Evolutionary conservation across 805 yeast genomes (phyloP), one percentile per base, ranked within the genome.

Genomic region (Myxozyma sirexii): DNA sequence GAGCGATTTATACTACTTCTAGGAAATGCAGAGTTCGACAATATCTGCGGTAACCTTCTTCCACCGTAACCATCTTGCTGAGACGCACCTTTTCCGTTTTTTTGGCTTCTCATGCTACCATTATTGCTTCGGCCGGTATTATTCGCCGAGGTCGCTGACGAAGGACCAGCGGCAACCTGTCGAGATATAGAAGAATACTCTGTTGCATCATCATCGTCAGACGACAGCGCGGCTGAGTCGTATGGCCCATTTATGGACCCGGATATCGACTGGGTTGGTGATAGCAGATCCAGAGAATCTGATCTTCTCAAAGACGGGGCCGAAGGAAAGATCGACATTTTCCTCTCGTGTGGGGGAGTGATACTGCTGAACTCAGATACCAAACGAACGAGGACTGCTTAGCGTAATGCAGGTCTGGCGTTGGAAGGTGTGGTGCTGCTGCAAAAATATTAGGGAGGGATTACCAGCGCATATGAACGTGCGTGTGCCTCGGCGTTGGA

Each of bases 281-380:
- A 62, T 8, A 62, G 48, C 33, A 62, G 56, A 24, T 62, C 66
- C 10, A 62, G 54, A 8, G 66, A 62, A 51, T 62, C 66, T 17
- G 61, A 54, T 26, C 66, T 47, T 47, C 54, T 58, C 23, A 58
- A 50, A 12, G 54, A 51, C 6, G 33, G 12, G 4, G 8, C 19
- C 5, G 42, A 19, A 17, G 52, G 42, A 6, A 35, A 26, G 42
- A 48, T 37, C 19, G 52, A 35, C 43, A 37, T 37, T 21, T 12
- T 35, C 31, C 17, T 37, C 43, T 37, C 52, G 29, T 43, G n/a
- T n/a, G n/a, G n/a, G n/a, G n/a, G n/a, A n/a, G n/a, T n/a, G n/a
- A n/a, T n/a, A n/a, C n/a, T n/a, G n/a, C n/a, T n/a, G n/a, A n/a
- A n/a, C n/a, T n/a, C n/a, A n/a, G n/a, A 12, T 19, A 13, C 31